A percentile compares a stretch with the other conserved stretches of the same genome.
Evolutionary conservation across 2,329 filamentous ascomycete species (phyloP).

Genomic region (Aspergillus neotritici): DNA sequence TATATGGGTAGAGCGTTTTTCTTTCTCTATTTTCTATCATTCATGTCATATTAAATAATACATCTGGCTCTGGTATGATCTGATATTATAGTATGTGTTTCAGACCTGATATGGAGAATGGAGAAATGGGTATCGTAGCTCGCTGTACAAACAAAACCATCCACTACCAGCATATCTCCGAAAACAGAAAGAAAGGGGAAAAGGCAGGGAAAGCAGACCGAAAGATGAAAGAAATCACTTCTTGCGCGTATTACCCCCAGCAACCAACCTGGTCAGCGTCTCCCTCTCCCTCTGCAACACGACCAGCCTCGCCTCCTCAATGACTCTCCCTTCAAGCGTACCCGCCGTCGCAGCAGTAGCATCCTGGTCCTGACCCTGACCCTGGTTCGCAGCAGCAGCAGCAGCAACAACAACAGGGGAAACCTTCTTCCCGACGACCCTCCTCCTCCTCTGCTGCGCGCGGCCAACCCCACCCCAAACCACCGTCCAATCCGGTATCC

Average conservation of each 20-base stretch:
- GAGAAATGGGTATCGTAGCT: no score
- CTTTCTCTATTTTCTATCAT: constrained; percentile 1
- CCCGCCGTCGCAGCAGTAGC: constrained; percentile 8
- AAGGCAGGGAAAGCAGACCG: neutral
- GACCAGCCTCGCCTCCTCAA: constrained; percentile 58
- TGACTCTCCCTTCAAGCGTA: constrained; percentile 51
- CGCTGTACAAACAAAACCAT: neutral
- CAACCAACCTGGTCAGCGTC: constrained; percentile 59
- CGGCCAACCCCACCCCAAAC: constrained; percentile 56
- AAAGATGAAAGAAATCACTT: constrained; percentile 20
- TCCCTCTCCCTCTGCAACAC: constrained; percentile 64
- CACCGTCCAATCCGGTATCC: constrained; percentile 62
- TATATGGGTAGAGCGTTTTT: neutral
- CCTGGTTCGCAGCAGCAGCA: constrained; percentile 14
- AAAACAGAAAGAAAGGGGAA: neutral
- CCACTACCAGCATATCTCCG: neutral
- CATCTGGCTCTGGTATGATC: constrained; percentile 17
- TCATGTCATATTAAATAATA: neutral
- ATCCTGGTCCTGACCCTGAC: no score
- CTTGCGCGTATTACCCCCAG: constrained; percentile 23
- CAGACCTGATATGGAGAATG: no score
- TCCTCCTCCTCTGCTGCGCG: constrained; percentile 29
- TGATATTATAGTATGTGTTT: no score
- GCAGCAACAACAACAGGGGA: constrained; percentile 10
- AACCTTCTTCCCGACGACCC: constrained; percentile 16